Conservation (phyloP, 306 rosid species). For the Argentina anserina region DNA sequence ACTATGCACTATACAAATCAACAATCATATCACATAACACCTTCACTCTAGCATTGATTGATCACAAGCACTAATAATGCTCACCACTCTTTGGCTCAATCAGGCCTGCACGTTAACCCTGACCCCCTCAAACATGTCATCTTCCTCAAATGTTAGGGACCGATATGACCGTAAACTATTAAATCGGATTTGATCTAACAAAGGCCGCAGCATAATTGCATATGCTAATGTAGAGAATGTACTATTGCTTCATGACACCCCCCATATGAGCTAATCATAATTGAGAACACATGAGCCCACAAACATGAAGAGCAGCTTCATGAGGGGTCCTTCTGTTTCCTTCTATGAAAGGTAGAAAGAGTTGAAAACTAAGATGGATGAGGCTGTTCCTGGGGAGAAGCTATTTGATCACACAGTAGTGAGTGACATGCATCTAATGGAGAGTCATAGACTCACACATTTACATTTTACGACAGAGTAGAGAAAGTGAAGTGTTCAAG, state of each 20-base stretch:
- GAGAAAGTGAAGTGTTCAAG: not conserved
- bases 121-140: not conserved
- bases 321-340: not conserved
- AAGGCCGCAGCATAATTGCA: not conserved
- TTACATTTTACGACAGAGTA: not conserved
- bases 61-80: not conserved
- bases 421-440: not conserved
- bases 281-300: not conserved
- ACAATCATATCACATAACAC: not conserved
- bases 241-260: not conserved
- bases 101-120: not conserved
- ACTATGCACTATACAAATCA: not conserved
- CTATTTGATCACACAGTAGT: not conserved
- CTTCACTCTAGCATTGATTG: not conserved
- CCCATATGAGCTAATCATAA: not conserved
- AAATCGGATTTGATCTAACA: not conserved
- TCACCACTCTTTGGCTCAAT: not conserved
- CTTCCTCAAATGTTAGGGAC: not conserved
- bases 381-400: not conserved
- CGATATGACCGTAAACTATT: not conserved
- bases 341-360: not conserved
- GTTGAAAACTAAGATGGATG: not conserved
- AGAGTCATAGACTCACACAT: not conserved
- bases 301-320: not conserved
- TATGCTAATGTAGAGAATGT: not conserved